Conservation (phyloP, 1,284 basidiomycete species). For the Erythrobasidium hasegawianum region DNA sequence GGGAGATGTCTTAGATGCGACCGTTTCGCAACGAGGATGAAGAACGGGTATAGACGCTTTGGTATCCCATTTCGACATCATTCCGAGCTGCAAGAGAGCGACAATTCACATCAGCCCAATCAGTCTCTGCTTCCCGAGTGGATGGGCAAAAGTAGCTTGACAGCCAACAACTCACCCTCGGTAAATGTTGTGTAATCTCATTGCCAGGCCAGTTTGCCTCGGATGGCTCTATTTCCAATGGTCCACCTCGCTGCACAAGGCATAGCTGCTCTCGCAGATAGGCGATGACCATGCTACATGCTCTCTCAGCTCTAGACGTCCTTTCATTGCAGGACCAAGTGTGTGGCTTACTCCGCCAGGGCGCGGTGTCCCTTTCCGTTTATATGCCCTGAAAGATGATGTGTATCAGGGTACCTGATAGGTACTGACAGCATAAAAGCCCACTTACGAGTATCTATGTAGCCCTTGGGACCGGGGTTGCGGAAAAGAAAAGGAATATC, state of each 20-base stretch:
- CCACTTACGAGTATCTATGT: no score
- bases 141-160: no score
- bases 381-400: constrained; percentile 19
- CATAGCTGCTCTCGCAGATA: constrained; percentile 32
- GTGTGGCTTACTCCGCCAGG: constrained; percentile 14
- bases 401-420: not conserved
- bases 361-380: constrained; percentile 24
- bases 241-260: constrained; percentile 10
- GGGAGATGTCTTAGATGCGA: constrained; percentile 23
- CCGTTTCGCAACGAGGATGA: constrained; percentile 26
- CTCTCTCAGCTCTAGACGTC: not conserved
- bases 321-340: not conserved
- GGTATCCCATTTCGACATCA: constrained; percentile 17
- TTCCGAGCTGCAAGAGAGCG: constrained; percentile 18
- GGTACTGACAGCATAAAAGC: no score
- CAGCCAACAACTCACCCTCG: constrained; percentile 1
- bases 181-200: constrained; percentile 8
- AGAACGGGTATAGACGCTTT: constrained; percentile 11
- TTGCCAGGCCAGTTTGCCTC: constrained; percentile 20
- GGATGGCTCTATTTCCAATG: constrained; percentile 1
- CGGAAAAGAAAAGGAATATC: constrained; percentile 14
- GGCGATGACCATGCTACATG: constrained; percentile 26
- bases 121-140: no score
- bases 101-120: no score
- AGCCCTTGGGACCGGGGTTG: constrained; percentile 2